These are phyloP conservation scores for Selaginella tamariscina DNA, from an alignment of 75 land plant genomes.

Conservation along the genomic window DNA sequence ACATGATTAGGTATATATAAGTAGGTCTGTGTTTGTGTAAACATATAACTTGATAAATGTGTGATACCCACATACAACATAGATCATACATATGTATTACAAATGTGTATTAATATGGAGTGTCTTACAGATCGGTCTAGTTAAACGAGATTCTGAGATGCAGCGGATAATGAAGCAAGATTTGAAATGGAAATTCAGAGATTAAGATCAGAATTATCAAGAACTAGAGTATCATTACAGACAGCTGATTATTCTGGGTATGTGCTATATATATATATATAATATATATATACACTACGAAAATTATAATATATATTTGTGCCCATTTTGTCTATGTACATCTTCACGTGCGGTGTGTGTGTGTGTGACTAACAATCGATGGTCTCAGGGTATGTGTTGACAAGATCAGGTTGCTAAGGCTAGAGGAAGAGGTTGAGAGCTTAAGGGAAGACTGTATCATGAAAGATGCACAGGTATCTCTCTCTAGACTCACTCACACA, in stretches of 20 bases:
- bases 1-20: background rate
- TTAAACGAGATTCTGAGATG: constrained; percentile 79
- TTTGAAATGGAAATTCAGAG: constrained; percentile 63
- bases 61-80: no score
- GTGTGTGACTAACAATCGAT: background rate
- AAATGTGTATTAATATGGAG: no score
- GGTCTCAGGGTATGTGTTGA: background rate
- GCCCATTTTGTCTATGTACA: no score
- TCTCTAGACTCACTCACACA: no score
- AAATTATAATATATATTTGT: no score
- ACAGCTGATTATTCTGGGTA: background rate
- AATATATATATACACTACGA: no score
- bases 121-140: constrained; percentile 50
- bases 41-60: no score
- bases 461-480: constrained; percentile 46
- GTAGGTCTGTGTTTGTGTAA: no score
- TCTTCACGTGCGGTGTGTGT: background rate
- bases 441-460: constrained; percentile 20
- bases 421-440: constrained; percentile 12
- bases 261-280: background rate
- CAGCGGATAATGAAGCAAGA: constrained; percentile 70
- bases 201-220: constrained; percentile 44
- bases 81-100: no score
- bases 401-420: constrained; percentile 8
- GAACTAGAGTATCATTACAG: background rate